phyloP scores from a whole-genome alignment of 306 rosid genomes.

The Vachellia pachyceras region DNA sequence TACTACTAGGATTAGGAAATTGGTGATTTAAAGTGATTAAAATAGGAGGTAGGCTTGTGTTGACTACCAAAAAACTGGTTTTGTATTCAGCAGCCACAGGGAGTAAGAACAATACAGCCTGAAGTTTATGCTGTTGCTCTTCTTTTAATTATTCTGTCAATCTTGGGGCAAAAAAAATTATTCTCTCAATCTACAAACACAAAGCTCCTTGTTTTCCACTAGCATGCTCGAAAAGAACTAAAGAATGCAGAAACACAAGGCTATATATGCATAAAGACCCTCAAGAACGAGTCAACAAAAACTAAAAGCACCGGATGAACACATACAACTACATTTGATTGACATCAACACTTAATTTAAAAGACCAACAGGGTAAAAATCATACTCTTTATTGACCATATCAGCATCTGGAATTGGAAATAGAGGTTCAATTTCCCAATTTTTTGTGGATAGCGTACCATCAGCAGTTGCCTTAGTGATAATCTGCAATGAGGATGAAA shows the following conservation, averaged over 20 bases:
- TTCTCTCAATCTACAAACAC: conserved; percentile 1
- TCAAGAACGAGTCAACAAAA: conserved; percentile 13
- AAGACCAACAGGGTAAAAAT: conserved; percentile 35
- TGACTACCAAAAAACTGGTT: background rate
- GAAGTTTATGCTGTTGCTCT: background rate
- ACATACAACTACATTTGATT: conserved; percentile 21
- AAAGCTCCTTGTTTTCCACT: conserved; percentile 10
- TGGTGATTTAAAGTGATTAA: background rate
- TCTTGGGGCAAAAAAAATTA: too few relatives aligned
- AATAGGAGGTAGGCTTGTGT: background rate
- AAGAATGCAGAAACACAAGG: conserved; percentile 3
- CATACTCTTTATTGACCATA: conserved; percentile 64
- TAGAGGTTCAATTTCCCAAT: conserved; percentile 97
- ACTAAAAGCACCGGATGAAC: conserved; percentile 18
- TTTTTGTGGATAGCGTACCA: conserved; percentile 75
- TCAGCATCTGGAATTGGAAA: conserved; percentile 76
- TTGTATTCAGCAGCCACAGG: background rate
- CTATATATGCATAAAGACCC: conserved; percentile 9
- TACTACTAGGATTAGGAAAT: background rate
- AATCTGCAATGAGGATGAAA: conserved; percentile 59
- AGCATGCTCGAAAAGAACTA: background rate
- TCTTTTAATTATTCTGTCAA: background rate
- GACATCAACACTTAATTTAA: conserved; percentile 1
- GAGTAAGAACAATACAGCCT: background rate
- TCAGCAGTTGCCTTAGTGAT: conserved; percentile 94